These are phyloP conservation scores for Acacia melanoxylon DNA, from an alignment of 306 rosid species.

Conservation along the genomic window DNA sequence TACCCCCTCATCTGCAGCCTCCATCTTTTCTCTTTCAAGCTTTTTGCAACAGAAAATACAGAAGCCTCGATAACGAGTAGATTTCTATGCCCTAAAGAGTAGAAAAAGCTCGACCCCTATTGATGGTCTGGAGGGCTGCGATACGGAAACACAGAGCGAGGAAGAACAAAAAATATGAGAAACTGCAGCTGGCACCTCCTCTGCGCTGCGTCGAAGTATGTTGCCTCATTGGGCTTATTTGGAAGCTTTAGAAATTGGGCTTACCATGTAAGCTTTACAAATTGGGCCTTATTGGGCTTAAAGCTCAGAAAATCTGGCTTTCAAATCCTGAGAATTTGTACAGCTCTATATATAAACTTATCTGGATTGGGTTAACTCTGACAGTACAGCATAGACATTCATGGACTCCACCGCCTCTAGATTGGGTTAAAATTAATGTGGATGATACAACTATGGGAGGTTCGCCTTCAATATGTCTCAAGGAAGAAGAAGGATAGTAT, in stretches of 20 bases:
- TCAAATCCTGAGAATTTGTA: too few relatives aligned
- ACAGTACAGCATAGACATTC: too few relatives aligned
- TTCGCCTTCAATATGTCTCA: too few relatives aligned
- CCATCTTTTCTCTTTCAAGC: slow-evolving; percentile 48
- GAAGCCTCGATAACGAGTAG: neutral
- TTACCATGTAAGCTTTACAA: neutral
- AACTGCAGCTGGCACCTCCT: neutral
- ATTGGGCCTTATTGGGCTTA: neutral
- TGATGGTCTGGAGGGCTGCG: neutral
- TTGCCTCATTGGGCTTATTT: neutral
- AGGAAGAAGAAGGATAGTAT: too few relatives aligned
- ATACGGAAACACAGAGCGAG: neutral
- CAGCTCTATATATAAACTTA: too few relatives aligned
- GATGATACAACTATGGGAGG: too few relatives aligned
- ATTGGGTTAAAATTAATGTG: too few relatives aligned
- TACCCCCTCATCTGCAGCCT: slow-evolving; percentile 73
- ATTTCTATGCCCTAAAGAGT: neutral
- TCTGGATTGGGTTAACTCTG: too few relatives aligned
- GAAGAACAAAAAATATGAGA: neutral
- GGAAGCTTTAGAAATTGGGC: neutral
- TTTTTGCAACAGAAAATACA: slow-evolving; percentile 1
- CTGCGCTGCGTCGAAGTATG: neutral
- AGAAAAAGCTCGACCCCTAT: neutral
- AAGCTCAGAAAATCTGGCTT: neutral
- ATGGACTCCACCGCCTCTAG: too few relatives aligned